These are phyloP conservation scores for Alopecurus myosuroides DNA, from an alignment of 176 grass and related monocot genomes.

Conservation along the genomic window DNA sequence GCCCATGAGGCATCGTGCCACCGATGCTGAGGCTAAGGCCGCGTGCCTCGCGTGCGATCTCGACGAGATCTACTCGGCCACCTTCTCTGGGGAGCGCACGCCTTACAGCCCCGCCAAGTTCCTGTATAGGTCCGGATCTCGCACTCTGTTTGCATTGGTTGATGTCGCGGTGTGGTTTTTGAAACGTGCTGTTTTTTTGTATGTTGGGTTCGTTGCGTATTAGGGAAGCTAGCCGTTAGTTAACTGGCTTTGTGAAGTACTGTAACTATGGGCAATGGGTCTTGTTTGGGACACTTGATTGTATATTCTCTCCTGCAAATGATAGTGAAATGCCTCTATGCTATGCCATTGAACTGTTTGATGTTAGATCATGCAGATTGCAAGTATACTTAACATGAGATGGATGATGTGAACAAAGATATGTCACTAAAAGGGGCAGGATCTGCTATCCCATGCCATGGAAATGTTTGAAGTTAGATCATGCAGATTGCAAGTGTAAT, in stretches of 20 bases:
- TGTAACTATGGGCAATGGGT: slow-evolving; percentile 12
- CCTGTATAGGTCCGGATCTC: slow-evolving; percentile 77
- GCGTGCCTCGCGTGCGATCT: slow-evolving; percentile 85
- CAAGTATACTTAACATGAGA: slow-evolving; percentile 8
- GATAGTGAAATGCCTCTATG: not conserved
- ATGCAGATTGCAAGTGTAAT: slow-evolving; percentile 10
- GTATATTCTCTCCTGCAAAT: not conserved
- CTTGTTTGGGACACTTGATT: not conserved
- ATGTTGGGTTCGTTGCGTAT: slow-evolving; percentile 18
- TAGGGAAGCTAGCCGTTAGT: slow-evolving; percentile 8
- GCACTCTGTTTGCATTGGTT: slow-evolving; percentile 16
- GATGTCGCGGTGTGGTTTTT: not conserved
- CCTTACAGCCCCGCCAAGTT: slow-evolving; percentile 89
- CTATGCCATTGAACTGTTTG: not conserved
- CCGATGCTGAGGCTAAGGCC: slow-evolving; percentile 11
- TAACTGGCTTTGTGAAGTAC: not conserved
- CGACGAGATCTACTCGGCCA: slow-evolving; percentile 83
- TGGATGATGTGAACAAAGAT: not conserved
- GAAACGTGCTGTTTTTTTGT: not conserved
- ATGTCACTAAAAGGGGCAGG: not conserved
- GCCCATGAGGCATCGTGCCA: slow-evolving; percentile 42
- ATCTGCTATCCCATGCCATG: not conserved
- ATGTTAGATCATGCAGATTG: slow-evolving; percentile 1
- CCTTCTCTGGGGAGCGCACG: slow-evolving; percentile 75
- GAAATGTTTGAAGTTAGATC: not conserved